Conservation (phyloP, 2,329 filamentous ascomycete genomes). For the Pseudonectria buxi region DNA sequence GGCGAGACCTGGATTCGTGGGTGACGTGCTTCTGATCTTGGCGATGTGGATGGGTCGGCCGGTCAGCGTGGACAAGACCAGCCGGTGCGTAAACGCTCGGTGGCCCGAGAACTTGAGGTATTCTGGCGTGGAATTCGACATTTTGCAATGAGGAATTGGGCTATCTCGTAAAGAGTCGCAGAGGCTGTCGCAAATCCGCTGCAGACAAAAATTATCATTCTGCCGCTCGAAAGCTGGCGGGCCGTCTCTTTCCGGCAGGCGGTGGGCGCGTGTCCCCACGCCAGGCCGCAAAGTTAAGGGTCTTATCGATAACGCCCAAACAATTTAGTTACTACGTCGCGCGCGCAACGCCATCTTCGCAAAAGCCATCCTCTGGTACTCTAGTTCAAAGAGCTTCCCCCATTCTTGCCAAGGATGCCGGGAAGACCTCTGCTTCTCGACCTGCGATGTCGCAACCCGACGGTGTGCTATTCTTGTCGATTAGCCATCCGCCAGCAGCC, state of each 20-base stretch:
- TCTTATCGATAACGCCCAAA: slow-evolving; percentile 27
- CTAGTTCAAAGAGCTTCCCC: slow-evolving; percentile 1
- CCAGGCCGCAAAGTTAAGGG: slow-evolving; percentile 8
- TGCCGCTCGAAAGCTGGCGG: slow-evolving; percentile 23
- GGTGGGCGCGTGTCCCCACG: slow-evolving; percentile 16
- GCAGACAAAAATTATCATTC: slow-evolving; percentile 31
- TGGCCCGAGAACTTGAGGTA: slow-evolving; percentile 77
- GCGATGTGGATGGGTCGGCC: slow-evolving; percentile 87
- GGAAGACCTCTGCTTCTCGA: slow-evolving; percentile 30
- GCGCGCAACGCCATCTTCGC: slow-evolving; percentile 1
- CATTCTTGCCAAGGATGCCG: slow-evolving; percentile 24
- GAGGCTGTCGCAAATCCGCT: slow-evolving; percentile 10
- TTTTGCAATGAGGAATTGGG: slow-evolving; percentile 21
- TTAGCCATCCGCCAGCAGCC: slow-evolving; percentile 22
- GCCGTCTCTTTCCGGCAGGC: slow-evolving; percentile 18
- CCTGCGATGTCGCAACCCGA: slow-evolving; percentile 27
- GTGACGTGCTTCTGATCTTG: slow-evolving; percentile 81
- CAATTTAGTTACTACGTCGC: slow-evolving; percentile 1
- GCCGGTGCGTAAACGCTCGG: slow-evolving; percentile 72
- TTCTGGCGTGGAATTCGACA: slow-evolving; percentile 42
- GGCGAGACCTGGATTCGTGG: slow-evolving; percentile 80
- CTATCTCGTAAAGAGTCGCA: slow-evolving; percentile 16
- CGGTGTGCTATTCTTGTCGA: slow-evolving; percentile 33
- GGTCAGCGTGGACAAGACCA: slow-evolving; percentile 85
- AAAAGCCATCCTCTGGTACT: too few species aligned